These are phyloP conservation scores for Buxus sempervirens DNA, from an alignment of 164 flowering plant genomes.

Conservation along the genomic window DNA sequence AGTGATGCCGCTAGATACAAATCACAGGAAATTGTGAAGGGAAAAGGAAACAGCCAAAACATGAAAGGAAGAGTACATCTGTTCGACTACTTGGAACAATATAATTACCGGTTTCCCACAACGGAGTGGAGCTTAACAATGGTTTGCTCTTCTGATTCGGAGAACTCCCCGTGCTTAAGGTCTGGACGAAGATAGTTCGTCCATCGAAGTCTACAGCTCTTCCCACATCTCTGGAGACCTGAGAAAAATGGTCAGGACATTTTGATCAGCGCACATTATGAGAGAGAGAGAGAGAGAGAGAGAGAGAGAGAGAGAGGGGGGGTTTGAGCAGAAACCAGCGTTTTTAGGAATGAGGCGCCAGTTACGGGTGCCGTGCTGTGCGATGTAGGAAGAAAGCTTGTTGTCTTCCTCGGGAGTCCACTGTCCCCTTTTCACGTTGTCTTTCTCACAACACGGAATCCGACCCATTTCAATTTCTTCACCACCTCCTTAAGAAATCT, in stretches of 20 bases:
- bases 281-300: constrained; percentile 1
- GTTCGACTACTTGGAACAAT: neutral
- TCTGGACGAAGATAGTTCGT: constrained; percentile 96
- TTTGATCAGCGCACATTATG: neutral
- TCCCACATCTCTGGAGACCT: constrained; percentile 96
- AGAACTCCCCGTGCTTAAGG: constrained; percentile 85
- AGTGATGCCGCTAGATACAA: neutral
- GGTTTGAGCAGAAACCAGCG: constrained; percentile 47
- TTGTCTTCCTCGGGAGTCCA: constrained; percentile 99
- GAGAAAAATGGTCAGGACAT: neutral
- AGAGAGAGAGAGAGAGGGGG: neutral
- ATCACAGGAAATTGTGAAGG: neutral
- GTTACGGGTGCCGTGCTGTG: constrained; percentile 93
- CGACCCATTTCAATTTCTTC: constrained; percentile 61
- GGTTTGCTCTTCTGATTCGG: constrained; percentile 79
- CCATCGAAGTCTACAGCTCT: constrained; percentile 96
- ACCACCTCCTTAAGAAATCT: neutral
- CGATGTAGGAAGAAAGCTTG: constrained; percentile 88
- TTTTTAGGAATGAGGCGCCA: constrained; percentile 99
- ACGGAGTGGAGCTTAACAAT: constrained; percentile 85
- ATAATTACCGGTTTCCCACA: constrained; percentile 64
- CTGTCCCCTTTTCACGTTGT: constrained; percentile 90
- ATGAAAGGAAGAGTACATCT: neutral
- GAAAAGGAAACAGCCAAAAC: neutral
- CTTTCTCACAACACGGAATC: constrained; percentile 97